Evolutionary conservation across 176 grass and related monocot genomes (phyloP).

Genomic region (Rhynchospora breviuscula): DNA sequence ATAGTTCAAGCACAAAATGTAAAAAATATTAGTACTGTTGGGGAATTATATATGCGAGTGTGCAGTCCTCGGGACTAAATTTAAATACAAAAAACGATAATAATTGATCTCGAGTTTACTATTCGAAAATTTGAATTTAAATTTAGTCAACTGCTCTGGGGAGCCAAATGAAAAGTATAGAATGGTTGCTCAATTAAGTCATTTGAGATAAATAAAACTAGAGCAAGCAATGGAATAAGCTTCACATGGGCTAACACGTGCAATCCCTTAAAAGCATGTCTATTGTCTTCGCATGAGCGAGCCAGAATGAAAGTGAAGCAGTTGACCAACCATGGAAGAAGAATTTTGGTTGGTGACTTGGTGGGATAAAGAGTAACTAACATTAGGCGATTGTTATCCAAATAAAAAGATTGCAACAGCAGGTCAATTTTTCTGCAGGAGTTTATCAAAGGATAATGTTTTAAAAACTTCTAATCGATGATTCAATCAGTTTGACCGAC

Average conservation of each 20-base stretch:
- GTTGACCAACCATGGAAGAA: constrained; percentile 34
- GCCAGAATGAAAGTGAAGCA: constrained; percentile 18
- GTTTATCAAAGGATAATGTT: not conserved
- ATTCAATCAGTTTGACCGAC: no score
- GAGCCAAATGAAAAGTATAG: not conserved
- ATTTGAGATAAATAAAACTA: constrained; percentile 16
- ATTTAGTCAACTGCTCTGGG: not conserved
- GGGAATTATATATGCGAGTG: no score
- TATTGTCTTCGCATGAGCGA: constrained; percentile 19
- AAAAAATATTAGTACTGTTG: no score
- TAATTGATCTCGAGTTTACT: constrained; percentile 14
- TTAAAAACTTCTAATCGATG: not conserved
- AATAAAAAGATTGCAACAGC: not conserved
- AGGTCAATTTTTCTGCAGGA: not conserved
- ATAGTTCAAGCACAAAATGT: no score
- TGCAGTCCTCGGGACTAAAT: not conserved
- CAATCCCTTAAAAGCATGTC: constrained; percentile 28
- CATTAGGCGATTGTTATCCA: not conserved
- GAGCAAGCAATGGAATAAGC: constrained; percentile 20
- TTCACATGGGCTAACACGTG: constrained; percentile 50
- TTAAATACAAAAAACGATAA: constrained; percentile 10
- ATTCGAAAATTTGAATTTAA: constrained; percentile 24
- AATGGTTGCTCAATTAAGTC: not conserved
- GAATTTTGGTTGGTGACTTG: constrained; percentile 12
- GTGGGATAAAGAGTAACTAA: constrained; percentile 13